These are phyloP conservation scores for Suhomyces terraborum DNA, from an alignment of 1,139 yeast species.

Conservation along the genomic window DNA sequence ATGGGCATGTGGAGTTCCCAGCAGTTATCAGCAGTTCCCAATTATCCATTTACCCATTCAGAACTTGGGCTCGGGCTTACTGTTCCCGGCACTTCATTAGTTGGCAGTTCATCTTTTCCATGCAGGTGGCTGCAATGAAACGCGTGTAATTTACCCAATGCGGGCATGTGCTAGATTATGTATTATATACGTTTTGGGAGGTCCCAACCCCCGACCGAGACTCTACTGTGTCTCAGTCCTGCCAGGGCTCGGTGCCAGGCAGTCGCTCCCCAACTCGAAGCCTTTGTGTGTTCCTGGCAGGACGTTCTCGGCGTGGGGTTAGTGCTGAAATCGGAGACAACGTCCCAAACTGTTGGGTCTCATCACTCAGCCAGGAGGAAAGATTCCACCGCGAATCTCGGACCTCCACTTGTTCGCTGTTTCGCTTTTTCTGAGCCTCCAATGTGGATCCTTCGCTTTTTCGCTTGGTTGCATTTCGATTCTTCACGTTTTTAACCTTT, in stretches of 20 bases:
- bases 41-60: too few relatives aligned
- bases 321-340: neutral
- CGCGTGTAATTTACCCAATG: conserved; percentile 9
- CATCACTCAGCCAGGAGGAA: too few relatives aligned
- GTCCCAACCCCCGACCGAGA: neutral
- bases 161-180: conserved; percentile 3
- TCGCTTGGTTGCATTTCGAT: too few relatives aligned
- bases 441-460: too few relatives aligned
- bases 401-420: neutral
- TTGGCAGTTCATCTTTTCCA: neutral
- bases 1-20: too few relatives aligned
- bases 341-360: neutral
- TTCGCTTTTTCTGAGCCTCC: too few relatives aligned
- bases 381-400: neutral
- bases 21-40: too few relatives aligned
- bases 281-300: neutral
- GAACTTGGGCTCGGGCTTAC: neutral
- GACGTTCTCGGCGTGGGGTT: neutral
- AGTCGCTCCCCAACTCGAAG: neutral
- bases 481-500: too few relatives aligned
- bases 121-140: conserved; percentile 2
- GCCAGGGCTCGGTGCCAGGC: neutral
- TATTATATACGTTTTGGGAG: conserved; percentile 5
- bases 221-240: neutral
- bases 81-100: neutral